A percentile compares a stretch with the other conserved stretches of the same genome.
Evolutionary conservation across 2,329 filamentous ascomycete species (phyloP).

Genomic region (Diaporthe batatas): DNA sequence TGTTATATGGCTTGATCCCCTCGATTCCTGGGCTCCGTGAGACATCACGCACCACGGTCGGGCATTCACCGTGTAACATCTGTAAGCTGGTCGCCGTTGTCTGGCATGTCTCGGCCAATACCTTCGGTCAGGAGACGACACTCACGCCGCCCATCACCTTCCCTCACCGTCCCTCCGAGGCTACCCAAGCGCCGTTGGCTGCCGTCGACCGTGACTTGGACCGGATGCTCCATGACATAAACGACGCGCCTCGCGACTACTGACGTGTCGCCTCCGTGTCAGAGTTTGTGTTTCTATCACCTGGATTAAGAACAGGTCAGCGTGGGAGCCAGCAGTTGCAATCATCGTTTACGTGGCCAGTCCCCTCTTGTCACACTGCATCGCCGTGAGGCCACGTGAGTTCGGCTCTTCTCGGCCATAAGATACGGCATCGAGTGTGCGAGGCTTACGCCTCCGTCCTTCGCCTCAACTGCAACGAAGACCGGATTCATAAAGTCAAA

Average conservation of each 20-base stretch:
- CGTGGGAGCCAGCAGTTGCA: not conserved
- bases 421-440: not conserved
- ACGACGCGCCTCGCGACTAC: not conserved
- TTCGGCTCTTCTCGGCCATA: not conserved
- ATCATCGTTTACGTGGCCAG: too few relatives aligned
- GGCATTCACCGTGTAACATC: conserved; percentile 12
- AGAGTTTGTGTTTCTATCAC: not conserved
- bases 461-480: too few relatives aligned
- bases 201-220: not conserved
- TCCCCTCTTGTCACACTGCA: not conserved
- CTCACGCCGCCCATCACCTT: not conserved
- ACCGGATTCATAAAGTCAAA: too few relatives aligned
- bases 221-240: not conserved
- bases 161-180: not conserved
- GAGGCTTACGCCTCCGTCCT: too few relatives aligned
- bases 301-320: not conserved
- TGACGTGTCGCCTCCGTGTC: not conserved
- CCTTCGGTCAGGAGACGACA: conserved; percentile 13
- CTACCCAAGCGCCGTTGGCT: not conserved
- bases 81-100: not conserved
- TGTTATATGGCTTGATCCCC: too few relatives aligned
- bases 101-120: not conserved
- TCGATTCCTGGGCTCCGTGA: not conserved
- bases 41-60: not conserved
- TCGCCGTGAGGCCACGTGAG: not conserved